Percentiles rank a stretch among this genome's conserved stretches.
These are phyloP conservation scores for Calocybe indica DNA, from an alignment of 768 basidiomycete genomes.

Conservation along the genomic window DNA sequence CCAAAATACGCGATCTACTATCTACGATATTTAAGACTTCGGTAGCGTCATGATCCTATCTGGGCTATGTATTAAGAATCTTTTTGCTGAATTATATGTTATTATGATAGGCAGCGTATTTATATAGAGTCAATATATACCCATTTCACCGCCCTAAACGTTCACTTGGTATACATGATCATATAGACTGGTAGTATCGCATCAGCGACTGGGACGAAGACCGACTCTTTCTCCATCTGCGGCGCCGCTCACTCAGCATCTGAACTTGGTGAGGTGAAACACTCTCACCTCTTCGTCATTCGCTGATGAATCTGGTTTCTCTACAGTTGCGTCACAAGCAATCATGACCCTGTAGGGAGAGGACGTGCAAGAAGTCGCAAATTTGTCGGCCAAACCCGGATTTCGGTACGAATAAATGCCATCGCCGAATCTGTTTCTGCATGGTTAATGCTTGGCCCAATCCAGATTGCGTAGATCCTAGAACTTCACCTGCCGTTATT, in stretches of 20 bases:
- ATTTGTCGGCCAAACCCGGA: conserved; percentile 49
- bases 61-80: conserved; percentile 8
- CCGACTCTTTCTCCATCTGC: conserved; percentile 25
- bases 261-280: no score
- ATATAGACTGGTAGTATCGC: conserved; percentile 54
- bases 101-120: conserved; percentile 1
- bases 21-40: conserved; percentile 43
- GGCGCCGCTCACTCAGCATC: no score
- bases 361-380: conserved; percentile 60
- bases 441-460: no score
- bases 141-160: background rate
- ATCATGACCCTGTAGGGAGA: conserved; percentile 66
- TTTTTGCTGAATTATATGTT: conserved; percentile 9
- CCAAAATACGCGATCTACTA: conserved; percentile 27
- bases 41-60: conserved; percentile 25
- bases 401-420: conserved; percentile 61
- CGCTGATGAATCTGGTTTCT: no score
- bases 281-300: no score
- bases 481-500: conserved; percentile 49
- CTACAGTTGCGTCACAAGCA: conserved; percentile 27
- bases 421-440: conserved; percentile 42
- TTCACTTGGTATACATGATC: conserved; percentile 45
- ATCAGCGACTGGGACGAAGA: conserved; percentile 49
- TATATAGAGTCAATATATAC: background rate
- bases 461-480: background rate